Evolutionary conservation across 176 grass and related monocot species (phyloP).

Genomic region (Carex parvula): DNA sequence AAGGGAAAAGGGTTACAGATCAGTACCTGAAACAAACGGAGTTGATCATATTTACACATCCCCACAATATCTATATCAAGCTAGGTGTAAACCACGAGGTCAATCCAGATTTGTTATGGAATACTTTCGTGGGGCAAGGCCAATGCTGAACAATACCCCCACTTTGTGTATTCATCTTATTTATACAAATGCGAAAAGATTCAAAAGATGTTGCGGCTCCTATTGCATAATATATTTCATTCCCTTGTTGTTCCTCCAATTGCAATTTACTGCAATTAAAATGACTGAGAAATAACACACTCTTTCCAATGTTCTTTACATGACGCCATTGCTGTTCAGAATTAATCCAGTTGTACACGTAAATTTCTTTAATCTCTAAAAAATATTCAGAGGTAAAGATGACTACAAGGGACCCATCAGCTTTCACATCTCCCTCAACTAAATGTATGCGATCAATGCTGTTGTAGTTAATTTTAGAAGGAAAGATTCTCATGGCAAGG

Average conservation of each 20-base stretch:
- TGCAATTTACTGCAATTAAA: not conserved
- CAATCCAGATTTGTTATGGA: not conserved
- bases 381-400: not conserved
- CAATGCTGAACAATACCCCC: not conserved
- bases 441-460: not conserved
- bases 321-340: not conserved
- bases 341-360: not conserved
- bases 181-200: not conserved
- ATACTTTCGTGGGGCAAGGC: not conserved
- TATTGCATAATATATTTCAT: constrained; percentile 3
- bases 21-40: not conserved
- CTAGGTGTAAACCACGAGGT: not conserved
- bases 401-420: not conserved
- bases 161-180: not conserved
- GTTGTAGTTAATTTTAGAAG: not conserved
- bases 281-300: too few relatives aligned
- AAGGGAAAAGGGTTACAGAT: not conserved
- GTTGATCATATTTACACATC: not conserved
- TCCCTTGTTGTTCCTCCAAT: not conserved
- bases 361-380: not conserved
- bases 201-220: too few relatives aligned
- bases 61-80: not conserved
- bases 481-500: not conserved
- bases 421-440: not conserved
- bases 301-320: not conserved